Evolutionary conservation across 164 flowering plant species (phyloP).

Genomic region (Piper longum): DNA sequence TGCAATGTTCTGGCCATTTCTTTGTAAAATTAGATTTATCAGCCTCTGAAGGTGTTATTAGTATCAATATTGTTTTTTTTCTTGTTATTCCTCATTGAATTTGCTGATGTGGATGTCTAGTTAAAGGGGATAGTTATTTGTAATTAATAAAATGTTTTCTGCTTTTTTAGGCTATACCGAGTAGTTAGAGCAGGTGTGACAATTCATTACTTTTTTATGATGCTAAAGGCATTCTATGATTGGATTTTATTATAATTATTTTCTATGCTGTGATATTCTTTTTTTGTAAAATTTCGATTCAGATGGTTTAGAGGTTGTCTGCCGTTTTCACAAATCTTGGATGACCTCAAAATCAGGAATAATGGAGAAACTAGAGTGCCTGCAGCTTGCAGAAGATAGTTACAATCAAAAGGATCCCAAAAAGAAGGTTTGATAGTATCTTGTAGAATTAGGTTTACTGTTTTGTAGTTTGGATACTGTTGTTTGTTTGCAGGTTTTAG

Average conservation of each 20-base stretch:
- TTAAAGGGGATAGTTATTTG: too few relatives aligned
- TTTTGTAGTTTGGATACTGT: background rate
- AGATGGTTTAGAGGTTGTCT: slow-evolving; percentile 39
- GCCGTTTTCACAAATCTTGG: slow-evolving; percentile 25
- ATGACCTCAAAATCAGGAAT: slow-evolving; percentile 28
- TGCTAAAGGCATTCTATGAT: too few relatives aligned
- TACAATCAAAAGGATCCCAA: slow-evolving; percentile 37
- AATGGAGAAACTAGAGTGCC: slow-evolving; percentile 40
- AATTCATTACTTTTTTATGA: too few relatives aligned
- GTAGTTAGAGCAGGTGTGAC: too few relatives aligned
- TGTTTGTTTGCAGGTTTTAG: background rate
- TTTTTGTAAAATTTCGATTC: background rate
- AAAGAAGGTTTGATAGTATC: slow-evolving; percentile 32
- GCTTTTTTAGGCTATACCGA: too few relatives aligned
- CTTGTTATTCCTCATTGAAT: background rate
- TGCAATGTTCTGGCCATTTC: too few relatives aligned
- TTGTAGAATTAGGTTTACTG: background rate
- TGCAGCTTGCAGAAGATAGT: slow-evolving; percentile 71
- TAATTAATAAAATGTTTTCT: too few relatives aligned
- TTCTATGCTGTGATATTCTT: too few relatives aligned
- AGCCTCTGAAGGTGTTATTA: background rate
- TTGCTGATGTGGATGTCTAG: background rate
- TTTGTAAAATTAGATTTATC: background rate
- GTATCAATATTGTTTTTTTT: background rate
- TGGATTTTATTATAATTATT: too few relatives aligned